A percentile compares a stretch with the other conserved stretches of the same genome.
phyloP scores from a whole-genome alignment of 2,329 filamentous ascomycete species.

The Pyricularia pennisetigena region DNA sequence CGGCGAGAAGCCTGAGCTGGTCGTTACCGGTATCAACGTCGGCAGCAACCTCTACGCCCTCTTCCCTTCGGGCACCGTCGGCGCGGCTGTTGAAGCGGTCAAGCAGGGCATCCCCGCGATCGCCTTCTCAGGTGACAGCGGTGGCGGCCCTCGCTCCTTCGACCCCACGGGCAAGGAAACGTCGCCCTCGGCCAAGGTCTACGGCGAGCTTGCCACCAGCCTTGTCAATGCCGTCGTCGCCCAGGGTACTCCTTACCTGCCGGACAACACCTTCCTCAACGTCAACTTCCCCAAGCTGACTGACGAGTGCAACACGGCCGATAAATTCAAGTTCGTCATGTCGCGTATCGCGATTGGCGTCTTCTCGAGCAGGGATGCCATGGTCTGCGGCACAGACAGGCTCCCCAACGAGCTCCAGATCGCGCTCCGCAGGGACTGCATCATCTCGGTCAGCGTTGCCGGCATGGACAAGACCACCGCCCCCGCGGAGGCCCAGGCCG shows the following conservation, averaged over 20 bases:
- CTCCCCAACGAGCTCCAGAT: slow-evolving; percentile 52
- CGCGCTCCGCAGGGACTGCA: slow-evolving; percentile 41
- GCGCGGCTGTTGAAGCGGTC: slow-evolving; percentile 50
- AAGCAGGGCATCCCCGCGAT: slow-evolving; percentile 52
- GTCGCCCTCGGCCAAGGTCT: slow-evolving; percentile 46
- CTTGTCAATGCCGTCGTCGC: slow-evolving; percentile 43
- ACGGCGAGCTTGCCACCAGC: slow-evolving; percentile 51
- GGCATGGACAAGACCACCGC: slow-evolving; percentile 51
- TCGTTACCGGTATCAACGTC: slow-evolving; percentile 55
- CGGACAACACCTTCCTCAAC: slow-evolving; percentile 51
- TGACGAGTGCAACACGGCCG: slow-evolving; percentile 36
- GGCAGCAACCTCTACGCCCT: slow-evolving; percentile 46
- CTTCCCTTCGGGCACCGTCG: slow-evolving; percentile 56
- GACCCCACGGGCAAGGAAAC: slow-evolving; percentile 45
- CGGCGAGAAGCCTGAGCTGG: slow-evolving; percentile 46
- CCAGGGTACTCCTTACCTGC: slow-evolving; percentile 53
- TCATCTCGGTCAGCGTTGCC: slow-evolving; percentile 53
- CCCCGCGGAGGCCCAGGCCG: slow-evolving; percentile 37
- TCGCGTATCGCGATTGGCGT: slow-evolving; percentile 44
- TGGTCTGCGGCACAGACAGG: slow-evolving; percentile 42
- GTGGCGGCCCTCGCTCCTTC: slow-evolving; percentile 29
- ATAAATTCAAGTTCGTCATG: slow-evolving; percentile 54
- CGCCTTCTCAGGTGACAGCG: slow-evolving; percentile 51
- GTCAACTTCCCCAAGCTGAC: slow-evolving; percentile 55
- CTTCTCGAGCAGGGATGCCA: slow-evolving; percentile 42